Percentiles rank a stretch among this genome's conserved stretches.
Evolutionary conservation across 2,329 filamentous ascomycete genomes (phyloP).

Genomic region (Fusarium piperis): DNA sequence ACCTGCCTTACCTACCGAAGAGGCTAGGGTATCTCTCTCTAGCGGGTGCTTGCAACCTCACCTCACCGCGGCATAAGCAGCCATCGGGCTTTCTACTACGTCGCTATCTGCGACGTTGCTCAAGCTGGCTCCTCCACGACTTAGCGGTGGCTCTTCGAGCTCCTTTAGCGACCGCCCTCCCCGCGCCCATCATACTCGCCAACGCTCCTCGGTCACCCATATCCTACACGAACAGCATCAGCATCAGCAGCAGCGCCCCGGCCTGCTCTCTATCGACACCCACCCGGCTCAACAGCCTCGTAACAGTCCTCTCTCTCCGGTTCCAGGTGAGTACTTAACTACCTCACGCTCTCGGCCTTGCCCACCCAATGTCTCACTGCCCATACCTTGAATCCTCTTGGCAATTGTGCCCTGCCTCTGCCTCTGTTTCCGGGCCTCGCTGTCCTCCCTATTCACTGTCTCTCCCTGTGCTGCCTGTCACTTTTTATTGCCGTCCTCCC

Average conservation of each 20-base stretch:
- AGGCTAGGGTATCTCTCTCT: background rate
- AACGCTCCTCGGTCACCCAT: conserved; percentile 57
- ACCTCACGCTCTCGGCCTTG: conserved; percentile 1
- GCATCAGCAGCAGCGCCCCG: conserved; percentile 45
- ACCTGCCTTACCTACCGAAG: background rate
- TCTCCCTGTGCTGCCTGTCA: conserved; percentile 22
- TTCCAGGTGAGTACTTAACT: conserved; percentile 61
- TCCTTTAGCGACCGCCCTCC: conserved; percentile 61
- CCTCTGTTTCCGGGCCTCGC: conserved; percentile 11
- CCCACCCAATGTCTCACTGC: conserved; percentile 35
- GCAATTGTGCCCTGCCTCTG: conserved; percentile 5
- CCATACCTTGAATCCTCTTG: conserved; percentile 25
- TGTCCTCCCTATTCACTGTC: conserved; percentile 17
- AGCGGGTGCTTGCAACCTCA: conserved; percentile 16
- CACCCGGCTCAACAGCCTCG: conserved; percentile 42
- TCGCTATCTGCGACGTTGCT: conserved; percentile 38
- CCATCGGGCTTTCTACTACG: conserved; percentile 14
- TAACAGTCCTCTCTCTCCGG: conserved; percentile 57
- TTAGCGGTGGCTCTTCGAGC: conserved; percentile 63
- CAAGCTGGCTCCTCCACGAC: conserved; percentile 63
- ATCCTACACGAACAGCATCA: conserved; percentile 36
- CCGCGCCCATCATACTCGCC: conserved; percentile 61
- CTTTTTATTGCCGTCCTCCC: conserved; percentile 5
- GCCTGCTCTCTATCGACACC: conserved; percentile 45
- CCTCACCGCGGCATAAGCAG: conserved; percentile 16